Conservation (phyloP, 1,284 basidiomycete genomes). For the Vanrija humicola region DNA sequence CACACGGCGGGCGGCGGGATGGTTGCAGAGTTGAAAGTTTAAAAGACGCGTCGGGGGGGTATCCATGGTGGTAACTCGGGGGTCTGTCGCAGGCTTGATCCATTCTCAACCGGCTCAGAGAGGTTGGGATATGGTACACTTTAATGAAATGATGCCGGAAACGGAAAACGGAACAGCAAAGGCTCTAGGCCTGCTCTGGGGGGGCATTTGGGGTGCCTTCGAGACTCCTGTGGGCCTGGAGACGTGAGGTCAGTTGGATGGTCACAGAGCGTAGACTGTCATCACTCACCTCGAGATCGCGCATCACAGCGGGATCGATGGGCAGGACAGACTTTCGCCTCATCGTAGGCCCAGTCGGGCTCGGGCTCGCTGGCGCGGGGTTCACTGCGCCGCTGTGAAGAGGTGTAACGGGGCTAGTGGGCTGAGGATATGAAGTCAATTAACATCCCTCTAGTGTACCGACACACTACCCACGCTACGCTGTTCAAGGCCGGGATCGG, state of each 20-base stretch:
- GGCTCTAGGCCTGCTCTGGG: constrained; percentile 3
- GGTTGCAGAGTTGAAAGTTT: neutral
- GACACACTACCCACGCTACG: constrained; percentile 46
- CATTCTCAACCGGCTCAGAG: constrained; percentile 6
- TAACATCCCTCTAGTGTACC: neutral
- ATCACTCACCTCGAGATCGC: constrained; percentile 76
- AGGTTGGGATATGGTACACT: constrained; percentile 9
- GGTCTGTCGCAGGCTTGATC: constrained; percentile 7
- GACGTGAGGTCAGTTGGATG: neutral
- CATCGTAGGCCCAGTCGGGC: constrained; percentile 25
- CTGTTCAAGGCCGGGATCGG: constrained; percentile 73
- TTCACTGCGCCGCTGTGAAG: neutral
- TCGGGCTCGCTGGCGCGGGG: constrained; percentile 20
- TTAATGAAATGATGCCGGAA: constrained; percentile 5
- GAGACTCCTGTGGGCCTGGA: constrained; percentile 23
- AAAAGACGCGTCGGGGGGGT: neutral
- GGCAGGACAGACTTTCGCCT: constrained; percentile 38
- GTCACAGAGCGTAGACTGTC: too few species aligned
- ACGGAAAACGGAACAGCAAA: neutral
- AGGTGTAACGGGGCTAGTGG: constrained; percentile 2
- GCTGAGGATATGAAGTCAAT: neutral
- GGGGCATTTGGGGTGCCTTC: constrained; percentile 9
- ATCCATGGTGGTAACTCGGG: constrained; percentile 7
- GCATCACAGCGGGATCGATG: constrained; percentile 83
- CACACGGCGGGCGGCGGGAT: neutral